Evolutionary conservation across 352 stramenopile species (phyloP).

Genomic region (Pythium apleroticum): DNA sequence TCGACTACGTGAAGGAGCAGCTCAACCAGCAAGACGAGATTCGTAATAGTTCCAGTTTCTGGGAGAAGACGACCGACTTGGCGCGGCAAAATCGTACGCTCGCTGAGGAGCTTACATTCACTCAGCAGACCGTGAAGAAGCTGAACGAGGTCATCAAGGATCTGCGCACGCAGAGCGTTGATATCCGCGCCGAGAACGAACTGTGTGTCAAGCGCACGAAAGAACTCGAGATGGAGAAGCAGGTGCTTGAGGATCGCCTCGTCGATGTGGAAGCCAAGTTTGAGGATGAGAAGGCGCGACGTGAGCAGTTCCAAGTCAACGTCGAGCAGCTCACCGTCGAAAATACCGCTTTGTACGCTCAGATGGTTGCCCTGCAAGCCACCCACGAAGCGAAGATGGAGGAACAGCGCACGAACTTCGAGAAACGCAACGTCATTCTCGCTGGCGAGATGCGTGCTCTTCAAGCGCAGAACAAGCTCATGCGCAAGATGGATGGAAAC

Average conservation of each 20-base stretch:
- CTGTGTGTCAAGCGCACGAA: slow-evolving; percentile 56
- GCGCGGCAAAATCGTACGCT: slow-evolving; percentile 76
- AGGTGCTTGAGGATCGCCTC: slow-evolving; percentile 68
- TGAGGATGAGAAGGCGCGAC: slow-evolving; percentile 74
- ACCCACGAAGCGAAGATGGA: slow-evolving; percentile 84
- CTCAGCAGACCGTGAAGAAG: slow-evolving; percentile 62
- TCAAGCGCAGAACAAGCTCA: slow-evolving; percentile 74
- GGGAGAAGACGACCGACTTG: slow-evolving; percentile 86
- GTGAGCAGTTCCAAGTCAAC: slow-evolving; percentile 87
- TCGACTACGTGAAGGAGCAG: slow-evolving; percentile 72
- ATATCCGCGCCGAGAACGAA: slow-evolving; percentile 54
- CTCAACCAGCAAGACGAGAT: slow-evolving; percentile 77
- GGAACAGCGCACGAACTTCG: slow-evolving; percentile 61
- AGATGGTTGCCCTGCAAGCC: slow-evolving; percentile 84
- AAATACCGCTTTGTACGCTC: slow-evolving; percentile 82
- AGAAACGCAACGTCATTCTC: slow-evolving; percentile 72
- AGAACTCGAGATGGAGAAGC: slow-evolving; percentile 73
- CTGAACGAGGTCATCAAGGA: slow-evolving; percentile 69
- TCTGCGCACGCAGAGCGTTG: slow-evolving; percentile 49
- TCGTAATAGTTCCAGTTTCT: slow-evolving; percentile 71
- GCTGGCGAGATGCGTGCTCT: slow-evolving; percentile 75
- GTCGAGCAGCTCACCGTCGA: slow-evolving; percentile 84
- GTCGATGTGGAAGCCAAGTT: slow-evolving; percentile 67
- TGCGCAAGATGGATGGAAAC: slow-evolving; percentile 29
- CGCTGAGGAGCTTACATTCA: slow-evolving; percentile 65